Evolutionary conservation across 2,329 filamentous ascomycete species (phyloP), one percentile per base, ranked within the genome.

Genomic region (Cladophialophora carrionii): DNA sequence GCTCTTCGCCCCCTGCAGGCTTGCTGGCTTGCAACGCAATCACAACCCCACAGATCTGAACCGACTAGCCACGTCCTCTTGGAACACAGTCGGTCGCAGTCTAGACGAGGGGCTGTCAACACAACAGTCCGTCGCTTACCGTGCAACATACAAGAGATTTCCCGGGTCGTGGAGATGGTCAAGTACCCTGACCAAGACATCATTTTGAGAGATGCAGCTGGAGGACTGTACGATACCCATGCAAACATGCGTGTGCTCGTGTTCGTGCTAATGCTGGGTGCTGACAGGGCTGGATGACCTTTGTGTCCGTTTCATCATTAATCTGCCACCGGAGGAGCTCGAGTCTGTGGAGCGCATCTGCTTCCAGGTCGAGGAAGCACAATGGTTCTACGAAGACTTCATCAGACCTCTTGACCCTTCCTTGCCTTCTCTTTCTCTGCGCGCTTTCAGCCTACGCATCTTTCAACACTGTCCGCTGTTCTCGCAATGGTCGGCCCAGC

Each of bases 341-440:
- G 88, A 88, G 71, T 92, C 91, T 2, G 90, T 96, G 64, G 91
- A 92, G 76, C 90, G 95, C 75, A 95, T 99, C 79, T 98, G 94
- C 80, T 99, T 99, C 78, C 93, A 98, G 80, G 90, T 99, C 72
- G 95, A 99, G 79, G 96, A 99, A 80, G 95, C 95, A 73, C 96
- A 99, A 87, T 99, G 95, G 95, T 99, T 96, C 80, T 99, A 99
- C 86, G 95, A 99, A 83, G 95, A 99, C 79, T 99, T 99, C 76
- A 92, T 99, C 76, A 91, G 95, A 55, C 93, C 94, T 46, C 83
- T 95, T 69, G 90, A 97, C 78, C 89, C 92, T 59, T 85, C 85
- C 46, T 84, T 99, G 10, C 95, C 95, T 4, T 92, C 90, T 62
- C 89, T 98, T 83, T 87, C 88, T 53, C 84, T 99, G 37, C 88